Conservation (phyloP, 768 basidiomycete genomes). For the Ramaria sp. region DNA sequence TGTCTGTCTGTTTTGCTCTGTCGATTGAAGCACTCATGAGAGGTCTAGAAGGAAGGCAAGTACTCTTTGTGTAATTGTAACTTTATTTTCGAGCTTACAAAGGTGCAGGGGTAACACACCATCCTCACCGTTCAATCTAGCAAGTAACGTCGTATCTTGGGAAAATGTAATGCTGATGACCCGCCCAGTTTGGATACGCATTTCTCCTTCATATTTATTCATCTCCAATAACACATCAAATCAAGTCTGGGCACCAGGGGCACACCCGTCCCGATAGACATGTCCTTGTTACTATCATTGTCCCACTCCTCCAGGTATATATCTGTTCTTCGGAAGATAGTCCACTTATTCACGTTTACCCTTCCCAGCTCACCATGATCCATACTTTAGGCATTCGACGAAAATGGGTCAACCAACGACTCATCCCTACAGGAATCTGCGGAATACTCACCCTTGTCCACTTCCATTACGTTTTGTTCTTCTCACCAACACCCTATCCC, state of each 20-base stretch:
- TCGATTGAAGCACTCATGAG: constrained; percentile 55
- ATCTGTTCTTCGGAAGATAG: constrained; percentile 11
- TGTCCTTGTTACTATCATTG: constrained; percentile 56
- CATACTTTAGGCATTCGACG: constrained; percentile 58
- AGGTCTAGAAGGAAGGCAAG: constrained; percentile 51
- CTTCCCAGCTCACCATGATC: constrained; percentile 42
- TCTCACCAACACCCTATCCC: constrained; percentile 42
- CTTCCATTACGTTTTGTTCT: constrained; percentile 53
- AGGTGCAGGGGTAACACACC: constrained; percentile 5
- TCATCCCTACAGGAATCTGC: constrained; percentile 55
- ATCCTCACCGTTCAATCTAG: constrained; percentile 60
- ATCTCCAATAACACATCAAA: constrained; percentile 44
- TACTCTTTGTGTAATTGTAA: constrained; percentile 10
- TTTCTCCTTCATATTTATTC: constrained; percentile 69
- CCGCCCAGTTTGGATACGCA: constrained; percentile 56
- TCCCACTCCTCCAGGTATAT: constrained; percentile 60
- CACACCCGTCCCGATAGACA: constrained; percentile 65
- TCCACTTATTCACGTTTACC: background rate
- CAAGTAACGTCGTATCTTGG: constrained; percentile 25
- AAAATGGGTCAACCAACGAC: constrained; percentile 52
- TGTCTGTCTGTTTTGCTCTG: constrained; percentile 52
- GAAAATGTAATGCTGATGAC: constrained; percentile 1
- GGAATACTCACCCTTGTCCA: constrained; percentile 51
- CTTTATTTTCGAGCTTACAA: background rate
- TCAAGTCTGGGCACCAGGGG: constrained; percentile 21